phyloP scores from a whole-genome alignment of 23 red algal genomes.

The Agarophyton chilense region DNA sequence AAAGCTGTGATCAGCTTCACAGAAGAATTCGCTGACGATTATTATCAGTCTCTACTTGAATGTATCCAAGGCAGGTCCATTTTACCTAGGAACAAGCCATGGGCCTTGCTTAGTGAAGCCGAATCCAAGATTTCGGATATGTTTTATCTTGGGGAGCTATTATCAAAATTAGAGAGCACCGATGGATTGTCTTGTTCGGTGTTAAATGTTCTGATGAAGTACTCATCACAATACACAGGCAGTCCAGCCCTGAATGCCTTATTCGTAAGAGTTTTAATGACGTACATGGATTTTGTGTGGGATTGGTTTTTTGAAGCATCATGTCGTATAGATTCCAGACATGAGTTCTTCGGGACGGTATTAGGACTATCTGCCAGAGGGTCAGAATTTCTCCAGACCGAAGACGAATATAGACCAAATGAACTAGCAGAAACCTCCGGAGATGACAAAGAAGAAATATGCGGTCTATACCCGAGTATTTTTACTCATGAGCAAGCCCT shows the following conservation, averaged over 20 bases:
- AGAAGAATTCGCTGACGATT: neutral
- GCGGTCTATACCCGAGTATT: slow-evolving; percentile 1
- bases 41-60: slow-evolving; percentile 8
- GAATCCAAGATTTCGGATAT: slow-evolving; percentile 15
- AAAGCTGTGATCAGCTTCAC: slow-evolving; percentile 30
- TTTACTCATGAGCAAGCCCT: slow-evolving; percentile 38
- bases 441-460: neutral
- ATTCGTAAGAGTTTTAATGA: slow-evolving; percentile 5
- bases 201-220: neutral
- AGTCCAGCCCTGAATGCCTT: neutral
- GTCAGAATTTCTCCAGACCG: neutral
- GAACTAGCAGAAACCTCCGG: neutral
- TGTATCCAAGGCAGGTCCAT: neutral
- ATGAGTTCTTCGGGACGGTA: slow-evolving; percentile 38
- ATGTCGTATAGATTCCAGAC: slow-evolving; percentile 5
- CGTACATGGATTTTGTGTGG: slow-evolving; percentile 39
- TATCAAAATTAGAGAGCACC: slow-evolving; percentile 23
- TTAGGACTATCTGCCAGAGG: slow-evolving; percentile 19
- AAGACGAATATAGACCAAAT: neutral
- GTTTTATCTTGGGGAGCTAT: neutral
- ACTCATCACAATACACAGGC: neutral
- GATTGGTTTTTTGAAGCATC: slow-evolving; percentile 51
- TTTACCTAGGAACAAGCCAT: neutral
- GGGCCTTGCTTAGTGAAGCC: slow-evolving; percentile 19
- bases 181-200: slow-evolving; percentile 7